Base-by-base conservation (phyloP, 331 rosid species). In the Erythrophleum ivorense region DNA sequence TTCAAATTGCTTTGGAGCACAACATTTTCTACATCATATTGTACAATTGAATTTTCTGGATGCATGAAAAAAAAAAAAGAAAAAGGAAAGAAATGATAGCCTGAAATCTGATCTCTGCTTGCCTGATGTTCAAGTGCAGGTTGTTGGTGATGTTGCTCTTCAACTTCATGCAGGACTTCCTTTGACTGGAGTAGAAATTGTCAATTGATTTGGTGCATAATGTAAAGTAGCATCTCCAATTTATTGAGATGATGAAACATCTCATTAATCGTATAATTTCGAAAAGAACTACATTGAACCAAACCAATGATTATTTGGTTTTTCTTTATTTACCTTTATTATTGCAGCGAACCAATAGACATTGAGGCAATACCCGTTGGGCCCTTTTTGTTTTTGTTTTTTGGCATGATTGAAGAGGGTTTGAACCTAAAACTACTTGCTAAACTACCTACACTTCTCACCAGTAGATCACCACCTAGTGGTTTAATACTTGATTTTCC, bases 141-240 rank as follows among this genome's bases (percentile, higher is more conserved):
- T 82, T 72, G 97, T 93, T 31, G 97, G 97, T 53, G 98, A 91
- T 84, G 93, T 80, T 11, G 89, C 87, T 83, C 89, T 95, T 78
- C 92, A 95, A 85, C 86, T 95, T 77, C 95, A 93, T 67, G 86
- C 83, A 3, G 93, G 91, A 53, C 83, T 60, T 75, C 90, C 97
- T 82, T 78, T 91, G 84, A 84, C 92, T 41, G 98, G 91, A 19
- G 80, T 95, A 31, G 98, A 95, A 76, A 67, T 91, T 55, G 98
- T 86, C 80, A 93, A 91, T 58, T 95, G 87, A 95, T 50, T 62
- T 34, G 29, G 38, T 16, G 76, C 74, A 29, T 41, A 49, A 64
- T 3, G 64, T 46, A 48, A 11, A 8, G 12, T 46, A 7, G 9
- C 46, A 3, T 43, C 46, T 43, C 46, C 46, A 6, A 43, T 7